Base-by-base conservation (phyloP, 2,329 filamentous ascomycete genomes). In the Sporothrix variecibatus region DNA sequence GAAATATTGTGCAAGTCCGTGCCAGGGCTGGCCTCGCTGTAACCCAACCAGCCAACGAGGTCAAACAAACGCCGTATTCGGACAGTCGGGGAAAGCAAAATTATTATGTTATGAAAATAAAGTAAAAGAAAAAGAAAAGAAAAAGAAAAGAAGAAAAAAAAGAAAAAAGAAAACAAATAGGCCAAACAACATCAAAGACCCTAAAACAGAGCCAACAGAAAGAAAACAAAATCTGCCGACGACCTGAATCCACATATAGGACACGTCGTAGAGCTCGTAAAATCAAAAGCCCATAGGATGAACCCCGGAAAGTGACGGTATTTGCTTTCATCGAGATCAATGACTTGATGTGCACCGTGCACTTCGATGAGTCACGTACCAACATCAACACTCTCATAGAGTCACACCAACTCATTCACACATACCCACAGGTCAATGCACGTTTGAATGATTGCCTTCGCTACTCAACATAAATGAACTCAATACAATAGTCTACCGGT, bases 401-500 rank as follows among this genome's bases (percentile, higher is more conserved):
- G 51, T 17, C 15, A 12, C 43, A 49, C 5, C 43, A 49, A 34
- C 56, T 34, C 56, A 20, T 34, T 34, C 15, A 34, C 34, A 28
- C n/a, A 17, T 6, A 26, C 11, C 20, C 17, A 9, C 60, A 67
- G 3, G n/a, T 43, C 3, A 65, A 67, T 20, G 38, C 62, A 46
- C 7, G 34, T 49, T 49, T 17, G 5, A 20, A 49, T 49, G 43
- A 17, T 3, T 43, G 62, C 46, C 62, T 43, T 67, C 62, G 62
- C 62, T 67, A 46, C 62, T 20, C 28, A 26, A 38, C 56, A 60
- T 17, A 60, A 60, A 34, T 62, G 17, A 62, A n/a, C 58, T 62
- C 31, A 40, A 62, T 62, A 62, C 58, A 38, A 62, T 38, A 46
- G 62, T 67, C 62, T 67, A 67, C 62, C 60, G 23, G 40, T 28